Evolutionary conservation across 306 rosid species (phyloP).

Genomic region (Trifolium pratense): DNA sequence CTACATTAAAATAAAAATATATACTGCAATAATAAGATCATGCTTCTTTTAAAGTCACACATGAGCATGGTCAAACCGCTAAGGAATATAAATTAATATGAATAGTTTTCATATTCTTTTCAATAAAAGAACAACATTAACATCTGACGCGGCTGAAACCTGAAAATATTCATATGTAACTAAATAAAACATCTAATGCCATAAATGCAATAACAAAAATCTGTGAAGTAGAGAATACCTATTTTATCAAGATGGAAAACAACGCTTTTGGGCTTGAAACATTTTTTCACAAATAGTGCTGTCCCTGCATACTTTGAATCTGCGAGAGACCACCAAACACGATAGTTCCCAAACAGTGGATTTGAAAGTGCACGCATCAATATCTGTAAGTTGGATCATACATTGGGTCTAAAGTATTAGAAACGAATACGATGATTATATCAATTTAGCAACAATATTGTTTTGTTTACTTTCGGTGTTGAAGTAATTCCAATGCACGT

Average conservation of each 20-base stretch:
- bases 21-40: neutral
- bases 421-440: slow-evolving; percentile 13
- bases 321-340: slow-evolving; percentile 96
- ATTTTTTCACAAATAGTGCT: slow-evolving; percentile 80
- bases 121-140: neutral
- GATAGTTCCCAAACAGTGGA: slow-evolving; percentile 79
- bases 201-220: slow-evolving; percentile 2
- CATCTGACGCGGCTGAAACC: slow-evolving; percentile 28
- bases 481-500: slow-evolving; percentile 1
- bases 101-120: neutral
- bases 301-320: slow-evolving; percentile 99
- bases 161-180: slow-evolving; percentile 26
- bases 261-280: slow-evolving; percentile 75
- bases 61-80: slow-evolving; percentile 1
- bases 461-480: neutral
- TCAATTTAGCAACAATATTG: slow-evolving; percentile 2
- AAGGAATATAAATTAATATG: neutral
- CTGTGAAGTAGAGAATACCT: slow-evolving; percentile 55
- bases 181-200: slow-evolving; percentile 1
- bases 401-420: slow-evolving; percentile 23
- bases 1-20: slow-evolving; percentile 1
- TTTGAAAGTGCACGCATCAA: slow-evolving; percentile 86
- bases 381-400: slow-evolving; percentile 56
- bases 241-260: slow-evolving; percentile 84
- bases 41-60: slow-evolving; percentile 22